These are phyloP conservation scores for Claviceps fusiformis DNA, from an alignment of 2,329 filamentous ascomycete species.

Conservation along the genomic window DNA sequence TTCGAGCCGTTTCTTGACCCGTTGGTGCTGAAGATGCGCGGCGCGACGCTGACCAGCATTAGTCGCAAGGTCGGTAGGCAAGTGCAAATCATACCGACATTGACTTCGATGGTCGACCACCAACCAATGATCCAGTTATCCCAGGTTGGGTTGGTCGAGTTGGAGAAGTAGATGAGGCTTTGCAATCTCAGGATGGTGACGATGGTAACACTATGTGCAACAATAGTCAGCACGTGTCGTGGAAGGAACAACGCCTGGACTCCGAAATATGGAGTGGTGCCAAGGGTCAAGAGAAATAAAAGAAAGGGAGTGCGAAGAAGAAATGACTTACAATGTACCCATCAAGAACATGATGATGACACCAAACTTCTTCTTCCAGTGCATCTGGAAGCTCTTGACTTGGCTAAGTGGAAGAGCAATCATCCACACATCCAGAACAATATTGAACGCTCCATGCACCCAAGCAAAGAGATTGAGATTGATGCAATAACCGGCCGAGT, in stretches of 20 bases:
- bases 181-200: slow-evolving; percentile 4
- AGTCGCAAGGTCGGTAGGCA: slow-evolving; percentile 5
- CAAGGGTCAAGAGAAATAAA: too few species aligned
- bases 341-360: slow-evolving; percentile 32
- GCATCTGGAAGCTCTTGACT: slow-evolving; percentile 23
- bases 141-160: slow-evolving; percentile 5
- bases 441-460: slow-evolving; percentile 32
- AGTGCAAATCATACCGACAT: slow-evolving; percentile 4
- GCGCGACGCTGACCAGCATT: slow-evolving; percentile 3
- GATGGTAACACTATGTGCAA: slow-evolving; percentile 3
- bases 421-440: slow-evolving; percentile 34
- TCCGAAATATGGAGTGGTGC: too few species aligned
- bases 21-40: slow-evolving; percentile 1
- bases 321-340: slow-evolving; percentile 22
- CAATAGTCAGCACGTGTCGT: background rate
- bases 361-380: slow-evolving; percentile 29
- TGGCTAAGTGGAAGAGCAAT: slow-evolving; percentile 31
- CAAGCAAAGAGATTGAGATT: slow-evolving; percentile 5
- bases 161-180: slow-evolving; percentile 4
- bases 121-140: slow-evolving; percentile 3
- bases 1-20: background rate
- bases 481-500: slow-evolving; percentile 1
- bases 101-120: slow-evolving; percentile 6
- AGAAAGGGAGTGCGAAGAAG: too few species aligned
- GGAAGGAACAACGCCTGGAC: too few species aligned